Base-by-base conservation (phyloP, 129 eudicot species). In the Daucus carota region DNA sequence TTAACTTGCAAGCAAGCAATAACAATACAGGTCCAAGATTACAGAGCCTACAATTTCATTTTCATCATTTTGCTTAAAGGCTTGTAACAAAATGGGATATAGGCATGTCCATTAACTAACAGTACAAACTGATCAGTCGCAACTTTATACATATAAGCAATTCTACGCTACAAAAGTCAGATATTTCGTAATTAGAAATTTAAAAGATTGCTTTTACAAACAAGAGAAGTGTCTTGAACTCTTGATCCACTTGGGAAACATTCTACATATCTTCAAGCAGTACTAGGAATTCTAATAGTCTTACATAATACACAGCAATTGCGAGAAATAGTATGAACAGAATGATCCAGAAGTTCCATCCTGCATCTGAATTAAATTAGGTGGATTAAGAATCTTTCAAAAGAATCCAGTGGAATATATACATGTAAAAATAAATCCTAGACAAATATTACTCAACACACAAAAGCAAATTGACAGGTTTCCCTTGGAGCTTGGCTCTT, bases 331-430 rank as follows among this genome's bases (percentile, higher is more conserved):
- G 31, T 72, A 91, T 54, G 29, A 90, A 72, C 42, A 88, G 66
- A 71, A 86, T 74, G 70, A 86, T 72, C 90, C 92, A 88, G 80
- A 86, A 73, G 86, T 78, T 86, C 74, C 79, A 45, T 75, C 93
- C 97, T 91, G 94, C 87, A 83, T 71, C 34, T 29, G 73, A 28
- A 41, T 4, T 20, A 10, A 50, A 26, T 8, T 50, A 41, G 8
- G 6, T 28, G 26, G 26, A 32, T 24, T 29, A 54, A 32, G 4
- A 46, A 73, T 47, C 16, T 62, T 62, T 62, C 50, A 77, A 80
- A 41, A 41, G 40, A 31, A 71, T 33, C 67, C 57, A 77, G 42
- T 34, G 36, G 78, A 70, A 72, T 54, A 72, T 46, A 54, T 8
- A 47, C 60, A 44, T 36, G 74, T 76, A 46, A 57, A 76, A 44